phyloP scores from a whole-genome alignment of 129 eudicot genomes.

The Oenanthe sinensis region DNA sequence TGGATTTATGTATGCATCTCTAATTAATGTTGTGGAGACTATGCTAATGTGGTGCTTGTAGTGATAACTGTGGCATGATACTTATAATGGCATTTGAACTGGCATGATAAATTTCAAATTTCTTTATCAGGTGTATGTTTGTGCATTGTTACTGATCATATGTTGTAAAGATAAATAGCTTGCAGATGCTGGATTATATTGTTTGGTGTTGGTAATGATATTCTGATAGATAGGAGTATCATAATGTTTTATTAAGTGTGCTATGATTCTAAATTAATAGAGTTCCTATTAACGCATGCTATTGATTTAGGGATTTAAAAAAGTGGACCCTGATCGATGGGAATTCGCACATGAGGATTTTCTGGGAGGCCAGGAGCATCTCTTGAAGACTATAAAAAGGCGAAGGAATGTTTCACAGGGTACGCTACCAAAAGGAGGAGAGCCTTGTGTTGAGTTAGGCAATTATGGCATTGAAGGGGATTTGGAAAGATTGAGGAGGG shows the following conservation, averaged over 20 bases:
- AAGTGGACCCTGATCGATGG: conserved; percentile 45
- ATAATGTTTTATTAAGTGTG: background rate
- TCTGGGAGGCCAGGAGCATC: conserved; percentile 38
- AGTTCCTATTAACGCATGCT: background rate
- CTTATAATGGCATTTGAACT: background rate
- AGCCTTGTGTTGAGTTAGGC: conserved; percentile 67
- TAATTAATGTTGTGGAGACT: background rate
- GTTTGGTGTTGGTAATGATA: background rate
- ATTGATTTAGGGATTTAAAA: conserved; percentile 36
- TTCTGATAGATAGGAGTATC: background rate
- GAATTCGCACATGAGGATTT: conserved; percentile 45
- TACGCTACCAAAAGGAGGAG: conserved; percentile 32
- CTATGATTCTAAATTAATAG: background rate
- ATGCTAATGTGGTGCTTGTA: background rate
- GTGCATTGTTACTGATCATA: background rate
- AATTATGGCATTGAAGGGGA: conserved; percentile 71
- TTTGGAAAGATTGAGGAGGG: conserved; percentile 51
- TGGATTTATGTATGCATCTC: background rate
- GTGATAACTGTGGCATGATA: background rate
- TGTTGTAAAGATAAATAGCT: background rate
- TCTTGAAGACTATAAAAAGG: conserved; percentile 34
- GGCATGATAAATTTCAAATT: too few species aligned
- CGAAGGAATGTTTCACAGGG: conserved; percentile 30
- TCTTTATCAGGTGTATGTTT: background rate
- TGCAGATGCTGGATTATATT: background rate